Percentiles rank a stretch among this genome's conserved stretches.
Evolutionary conservation across 345 rosid species (phyloP).

Genomic region (Capsella bursapastoris): DNA sequence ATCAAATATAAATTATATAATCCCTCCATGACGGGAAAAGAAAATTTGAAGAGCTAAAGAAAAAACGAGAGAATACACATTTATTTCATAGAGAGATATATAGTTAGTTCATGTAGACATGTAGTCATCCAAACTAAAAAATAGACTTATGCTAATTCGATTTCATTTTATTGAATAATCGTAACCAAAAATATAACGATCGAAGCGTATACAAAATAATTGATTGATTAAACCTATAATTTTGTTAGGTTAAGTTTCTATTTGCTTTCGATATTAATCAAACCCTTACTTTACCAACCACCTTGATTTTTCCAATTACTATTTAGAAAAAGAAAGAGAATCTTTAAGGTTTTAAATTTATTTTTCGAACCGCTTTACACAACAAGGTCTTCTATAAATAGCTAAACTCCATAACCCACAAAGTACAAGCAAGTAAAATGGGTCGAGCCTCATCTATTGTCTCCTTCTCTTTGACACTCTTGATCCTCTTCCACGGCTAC

Average conservation of each 20-base stretch:
- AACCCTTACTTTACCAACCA: too few species aligned
- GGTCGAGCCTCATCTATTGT: slow-evolving; percentile 41
- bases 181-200: not conserved
- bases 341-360: too few species aligned
- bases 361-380: not conserved
- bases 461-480: slow-evolving; percentile 45
- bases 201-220: not conserved
- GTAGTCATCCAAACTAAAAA: not conserved
- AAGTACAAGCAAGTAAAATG: slow-evolving; percentile 14
- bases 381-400: slow-evolving; percentile 32
- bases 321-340: too few species aligned
- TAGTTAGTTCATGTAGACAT: not conserved
- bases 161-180: not conserved
- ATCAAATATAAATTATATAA: too few species aligned
- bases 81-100: not conserved
- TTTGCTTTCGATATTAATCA: too few species aligned
- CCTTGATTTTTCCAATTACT: too few species aligned
- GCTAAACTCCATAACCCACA: slow-evolving; percentile 10
- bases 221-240: too few species aligned
- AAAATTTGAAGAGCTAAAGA: too few species aligned
- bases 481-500: slow-evolving; percentile 54
- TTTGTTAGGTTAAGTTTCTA: too few species aligned
- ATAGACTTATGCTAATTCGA: too few species aligned
- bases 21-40: not conserved
- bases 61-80: not conserved